phyloP scores from a whole-genome alignment of 768 basidiomycete species.

The Hebeloma cylindrosporum region DNA sequence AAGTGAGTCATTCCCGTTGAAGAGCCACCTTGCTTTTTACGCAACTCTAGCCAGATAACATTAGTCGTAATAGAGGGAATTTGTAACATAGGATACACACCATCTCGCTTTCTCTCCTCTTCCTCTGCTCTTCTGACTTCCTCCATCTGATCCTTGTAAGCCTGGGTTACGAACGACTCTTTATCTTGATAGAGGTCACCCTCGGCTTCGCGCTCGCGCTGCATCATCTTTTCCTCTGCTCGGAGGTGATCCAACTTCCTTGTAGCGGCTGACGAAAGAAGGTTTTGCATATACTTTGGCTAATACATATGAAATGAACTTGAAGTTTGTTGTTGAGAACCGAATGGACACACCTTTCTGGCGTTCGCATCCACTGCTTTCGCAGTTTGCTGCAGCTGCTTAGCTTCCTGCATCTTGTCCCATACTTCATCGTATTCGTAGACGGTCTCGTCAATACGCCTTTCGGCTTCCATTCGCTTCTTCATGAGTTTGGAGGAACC shows the following conservation, averaged over 20 bases:
- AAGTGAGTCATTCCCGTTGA: slow-evolving; percentile 85
- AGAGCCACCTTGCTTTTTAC: slow-evolving; percentile 55
- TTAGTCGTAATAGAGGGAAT: not conserved
- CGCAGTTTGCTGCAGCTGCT: slow-evolving; percentile 66
- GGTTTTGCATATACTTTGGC: slow-evolving; percentile 91
- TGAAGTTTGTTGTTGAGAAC: not conserved
- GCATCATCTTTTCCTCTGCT: slow-evolving; percentile 98
- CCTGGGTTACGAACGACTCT: slow-evolving; percentile 96
- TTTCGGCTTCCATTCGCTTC: slow-evolving; percentile 78
- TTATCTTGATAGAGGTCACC: slow-evolving; percentile 94
- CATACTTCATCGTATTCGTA: slow-evolving; percentile 97
- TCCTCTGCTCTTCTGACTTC: slow-evolving; percentile 89
- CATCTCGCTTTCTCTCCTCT: slow-evolving; percentile 87
- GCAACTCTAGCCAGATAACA: slow-evolving; percentile 42
- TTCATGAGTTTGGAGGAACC: slow-evolving; percentile 61
- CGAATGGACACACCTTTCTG: slow-evolving; percentile 61
- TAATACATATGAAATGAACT: slow-evolving; percentile 29
- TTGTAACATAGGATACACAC: slow-evolving; percentile 40
- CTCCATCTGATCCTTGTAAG: slow-evolving; percentile 95
- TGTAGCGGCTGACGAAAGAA: slow-evolving; percentile 82
- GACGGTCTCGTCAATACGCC: slow-evolving; percentile 75
- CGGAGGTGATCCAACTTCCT: slow-evolving; percentile 84
- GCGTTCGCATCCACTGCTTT: slow-evolving; percentile 77
- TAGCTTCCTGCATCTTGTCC: slow-evolving; percentile 92
- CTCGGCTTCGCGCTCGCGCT: slow-evolving; percentile 87